Percentiles rank a stretch among this genome's conserved stretches.
Conservation (phyloP, 2,329 filamentous ascomycete genomes). For the Nemania diffusa region DNA sequence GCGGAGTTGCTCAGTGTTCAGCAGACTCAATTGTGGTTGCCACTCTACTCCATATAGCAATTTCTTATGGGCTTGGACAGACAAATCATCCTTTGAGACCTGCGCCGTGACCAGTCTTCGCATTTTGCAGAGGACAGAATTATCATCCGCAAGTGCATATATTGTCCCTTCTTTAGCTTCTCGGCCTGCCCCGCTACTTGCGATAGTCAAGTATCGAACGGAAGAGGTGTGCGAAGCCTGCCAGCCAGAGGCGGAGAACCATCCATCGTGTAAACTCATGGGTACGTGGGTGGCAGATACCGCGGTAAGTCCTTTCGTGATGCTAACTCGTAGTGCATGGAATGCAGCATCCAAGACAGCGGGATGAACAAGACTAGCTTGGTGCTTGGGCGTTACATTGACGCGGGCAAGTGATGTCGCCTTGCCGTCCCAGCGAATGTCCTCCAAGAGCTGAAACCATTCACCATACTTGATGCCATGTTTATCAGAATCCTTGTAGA, state of each 20-base stretch:
- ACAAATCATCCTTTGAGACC: conserved; percentile 40
- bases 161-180: conserved; percentile 47
- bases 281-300: conserved; percentile 47
- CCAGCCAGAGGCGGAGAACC: conserved; percentile 51
- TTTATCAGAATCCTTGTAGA: conserved; percentile 46
- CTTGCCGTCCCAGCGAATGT: conserved; percentile 48
- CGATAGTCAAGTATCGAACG: conserved; percentile 43
- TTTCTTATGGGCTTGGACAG: conserved; percentile 38
- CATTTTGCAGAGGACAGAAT: conserved; percentile 46
- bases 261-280: conserved; percentile 45
- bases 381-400: conserved; percentile 38
- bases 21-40: conserved; percentile 53
- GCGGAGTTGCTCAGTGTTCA: conserved; percentile 46
- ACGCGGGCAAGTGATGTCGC: conserved; percentile 40
- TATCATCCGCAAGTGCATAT: conserved; percentile 47
- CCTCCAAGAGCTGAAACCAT: conserved; percentile 46
- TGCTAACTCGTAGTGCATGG: conserved; percentile 46
- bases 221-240: conserved; percentile 43
- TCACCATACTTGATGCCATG: conserved; percentile 49
- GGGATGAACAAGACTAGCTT: conserved; percentile 50
- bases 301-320: conserved; percentile 36
- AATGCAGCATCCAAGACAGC: conserved; percentile 52
- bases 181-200: conserved; percentile 27
- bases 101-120: conserved; percentile 41
- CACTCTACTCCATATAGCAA: conserved; percentile 52